A percentile compares a stretch with the other conserved stretches of the same genome.
phyloP scores from a whole-genome alignment of 306 rosid genomes.

The Rosa multiflora region DNA sequence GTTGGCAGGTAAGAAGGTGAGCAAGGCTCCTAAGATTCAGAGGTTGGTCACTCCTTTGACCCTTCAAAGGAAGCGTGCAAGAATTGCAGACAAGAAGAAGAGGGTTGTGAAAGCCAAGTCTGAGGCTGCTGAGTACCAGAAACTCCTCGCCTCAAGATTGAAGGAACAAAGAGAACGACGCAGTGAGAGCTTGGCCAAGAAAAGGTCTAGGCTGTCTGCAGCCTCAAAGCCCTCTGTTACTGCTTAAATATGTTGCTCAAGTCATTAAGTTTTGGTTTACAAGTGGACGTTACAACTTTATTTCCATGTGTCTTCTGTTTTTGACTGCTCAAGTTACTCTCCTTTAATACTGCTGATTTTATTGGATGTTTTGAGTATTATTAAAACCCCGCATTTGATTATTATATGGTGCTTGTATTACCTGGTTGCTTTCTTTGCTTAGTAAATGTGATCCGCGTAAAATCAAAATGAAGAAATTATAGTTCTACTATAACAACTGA shows the following conservation, averaged over 20 bases:
- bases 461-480: too few relatives aligned
- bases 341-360: slow-evolving; percentile 12
- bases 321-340: slow-evolving; percentile 11
- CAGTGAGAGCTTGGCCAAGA: slow-evolving; percentile 64
- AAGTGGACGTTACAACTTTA: neutral
- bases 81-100: slow-evolving; percentile 62
- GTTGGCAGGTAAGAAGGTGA: slow-evolving; percentile 49
- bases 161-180: slow-evolving; percentile 69
- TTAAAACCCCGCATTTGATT: neutral
- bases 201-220: slow-evolving; percentile 60
- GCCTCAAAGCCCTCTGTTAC: slow-evolving; percentile 51
- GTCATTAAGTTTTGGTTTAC: slow-evolving; percentile 18
- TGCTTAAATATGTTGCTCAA: slow-evolving; percentile 25
- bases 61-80: slow-evolving; percentile 57
- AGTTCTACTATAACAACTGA: too few relatives aligned
- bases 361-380: slow-evolving; percentile 6
- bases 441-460: too few relatives aligned
- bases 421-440: neutral
- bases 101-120: slow-evolving; percentile 54
- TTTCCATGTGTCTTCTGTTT: slow-evolving; percentile 5
- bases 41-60: slow-evolving; percentile 65
- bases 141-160: slow-evolving; percentile 56
- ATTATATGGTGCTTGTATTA: neutral
- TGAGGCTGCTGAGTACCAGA: slow-evolving; percentile 63
- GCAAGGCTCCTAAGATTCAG: slow-evolving; percentile 69